phyloP scores from a whole-genome alignment of 805 yeast species.

The Wickerhamiella occidentalis region DNA sequence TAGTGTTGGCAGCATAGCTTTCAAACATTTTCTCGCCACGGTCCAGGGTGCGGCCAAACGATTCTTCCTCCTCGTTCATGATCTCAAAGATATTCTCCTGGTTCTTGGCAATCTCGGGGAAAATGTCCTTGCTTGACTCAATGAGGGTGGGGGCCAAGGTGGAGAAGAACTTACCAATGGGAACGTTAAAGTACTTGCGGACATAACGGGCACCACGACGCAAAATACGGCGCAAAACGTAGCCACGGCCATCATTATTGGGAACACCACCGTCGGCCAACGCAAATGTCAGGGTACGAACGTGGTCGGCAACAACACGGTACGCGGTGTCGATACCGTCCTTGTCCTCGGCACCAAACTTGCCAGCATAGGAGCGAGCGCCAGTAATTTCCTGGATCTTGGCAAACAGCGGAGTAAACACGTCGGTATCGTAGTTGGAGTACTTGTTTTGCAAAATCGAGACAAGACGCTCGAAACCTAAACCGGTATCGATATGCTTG shows the following conservation, averaged over 20 bases:
- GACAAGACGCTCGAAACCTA: constrained; percentile 97
- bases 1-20: constrained; percentile 76
- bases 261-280: constrained; percentile 99
- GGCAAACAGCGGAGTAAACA: constrained; percentile 76
- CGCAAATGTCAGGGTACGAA: constrained; percentile 91
- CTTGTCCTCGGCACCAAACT: constrained; percentile 79
- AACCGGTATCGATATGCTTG: constrained; percentile 94
- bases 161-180: constrained; percentile 88
- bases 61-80: constrained; percentile 88
- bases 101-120: constrained; percentile 80
- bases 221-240: constrained; percentile 88
- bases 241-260: constrained; percentile 98
- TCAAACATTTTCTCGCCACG: constrained; percentile 96
- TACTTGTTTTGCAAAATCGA: constrained; percentile 81
- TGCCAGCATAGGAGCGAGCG: constrained; percentile 81
- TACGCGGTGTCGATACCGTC: constrained; percentile 98
- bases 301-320: constrained; percentile 97
- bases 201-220: constrained; percentile 97
- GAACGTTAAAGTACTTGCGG: constrained; percentile 90
- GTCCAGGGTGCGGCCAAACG: constrained; percentile 89
- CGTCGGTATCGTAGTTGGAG: constrained; percentile 96
- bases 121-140: constrained; percentile 71
- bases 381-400: constrained; percentile 88
- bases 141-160: constrained; percentile 85
- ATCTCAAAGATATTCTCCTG: constrained; percentile 73